Conservation (phyloP, 129 eudicot species). For the Flaveria robusta region DNA sequence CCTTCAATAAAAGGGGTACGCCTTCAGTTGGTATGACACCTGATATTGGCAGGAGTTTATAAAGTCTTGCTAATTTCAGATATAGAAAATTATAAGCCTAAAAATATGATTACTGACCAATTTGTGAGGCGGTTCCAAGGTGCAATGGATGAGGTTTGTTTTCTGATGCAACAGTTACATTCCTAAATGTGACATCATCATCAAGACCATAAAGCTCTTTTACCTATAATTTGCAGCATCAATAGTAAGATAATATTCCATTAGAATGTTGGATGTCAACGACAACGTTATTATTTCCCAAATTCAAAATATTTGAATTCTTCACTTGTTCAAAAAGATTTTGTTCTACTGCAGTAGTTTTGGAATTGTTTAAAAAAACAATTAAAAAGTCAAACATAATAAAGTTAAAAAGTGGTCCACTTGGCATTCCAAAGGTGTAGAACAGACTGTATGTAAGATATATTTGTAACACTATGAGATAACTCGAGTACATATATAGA, state of each 20-base stretch:
- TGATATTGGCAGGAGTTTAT: constrained; percentile 26
- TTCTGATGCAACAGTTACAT: constrained; percentile 75
- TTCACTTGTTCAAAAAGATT: constrained; percentile 4
- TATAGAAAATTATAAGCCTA: constrained; percentile 16
- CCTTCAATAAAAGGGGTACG: constrained; percentile 76
- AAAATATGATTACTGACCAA: constrained; percentile 53
- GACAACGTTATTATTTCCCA: not conserved
- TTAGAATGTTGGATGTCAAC: not conserved
- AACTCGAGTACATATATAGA: not conserved
- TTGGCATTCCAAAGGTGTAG: not conserved
- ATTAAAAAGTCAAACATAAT: not conserved
- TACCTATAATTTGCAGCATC: constrained; percentile 54
- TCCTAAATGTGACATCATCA: constrained; percentile 68
- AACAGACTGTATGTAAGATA: not conserved
- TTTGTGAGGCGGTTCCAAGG: constrained; percentile 97
- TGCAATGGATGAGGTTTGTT: constrained; percentile 83
- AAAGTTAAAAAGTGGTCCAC: not conserved
- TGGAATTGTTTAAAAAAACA: not conserved
- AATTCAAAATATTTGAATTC: not conserved
- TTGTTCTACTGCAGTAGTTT: constrained; percentile 2
- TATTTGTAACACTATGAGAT: constrained; percentile 2
- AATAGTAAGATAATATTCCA: constrained; percentile 9
- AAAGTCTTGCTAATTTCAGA: constrained; percentile 11
- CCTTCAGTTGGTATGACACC: constrained; percentile 98
- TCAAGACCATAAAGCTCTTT: constrained; percentile 95